These are phyloP conservation scores for Aspergillus sclerotioniger DNA, from an alignment of 495 filamentous ascomycete genomes.

Conservation along the genomic window DNA sequence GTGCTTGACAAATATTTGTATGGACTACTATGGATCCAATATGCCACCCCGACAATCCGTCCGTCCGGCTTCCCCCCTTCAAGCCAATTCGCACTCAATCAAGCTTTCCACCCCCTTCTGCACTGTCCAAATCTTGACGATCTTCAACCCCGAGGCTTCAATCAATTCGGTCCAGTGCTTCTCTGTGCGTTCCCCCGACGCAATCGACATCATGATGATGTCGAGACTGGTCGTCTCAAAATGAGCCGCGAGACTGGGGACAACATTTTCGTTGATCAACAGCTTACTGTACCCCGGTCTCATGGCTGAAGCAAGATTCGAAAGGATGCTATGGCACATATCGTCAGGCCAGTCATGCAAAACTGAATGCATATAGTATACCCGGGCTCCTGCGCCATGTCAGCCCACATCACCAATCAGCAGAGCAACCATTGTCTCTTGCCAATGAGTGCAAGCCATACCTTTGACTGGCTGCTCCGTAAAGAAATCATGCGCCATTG, in stretches of 20 bases:
- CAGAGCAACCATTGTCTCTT: background rate
- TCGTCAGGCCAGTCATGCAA: constrained; percentile 52
- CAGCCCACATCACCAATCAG: background rate
- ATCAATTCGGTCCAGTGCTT: constrained; percentile 23
- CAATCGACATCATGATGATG: constrained; percentile 26
- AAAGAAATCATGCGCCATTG: constrained; percentile 21
- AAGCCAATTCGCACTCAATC: constrained; percentile 31
- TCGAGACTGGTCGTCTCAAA: constrained; percentile 27
- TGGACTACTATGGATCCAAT: background rate
- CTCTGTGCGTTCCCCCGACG: constrained; percentile 25
- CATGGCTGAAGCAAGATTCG: constrained; percentile 35
- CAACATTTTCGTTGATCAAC: constrained; percentile 37
- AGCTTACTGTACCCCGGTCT: constrained; percentile 30
- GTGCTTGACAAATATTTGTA: background rate
- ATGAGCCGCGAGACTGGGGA: constrained; percentile 21
- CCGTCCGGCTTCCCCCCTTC: background rate
- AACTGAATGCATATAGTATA: constrained; percentile 39
- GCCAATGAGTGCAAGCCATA: background rate
- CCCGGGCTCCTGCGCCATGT: constrained; percentile 32
- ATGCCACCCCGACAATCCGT: too few relatives aligned
- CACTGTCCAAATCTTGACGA: constrained; percentile 27
- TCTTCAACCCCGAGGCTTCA: constrained; percentile 24
- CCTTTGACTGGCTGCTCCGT: constrained; percentile 5
- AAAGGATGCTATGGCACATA: constrained; percentile 36
- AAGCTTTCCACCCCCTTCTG: constrained; percentile 28